Conservation (phyloP, 2,329 filamentous ascomycete species). For the Fusarium algeriense region DNA sequence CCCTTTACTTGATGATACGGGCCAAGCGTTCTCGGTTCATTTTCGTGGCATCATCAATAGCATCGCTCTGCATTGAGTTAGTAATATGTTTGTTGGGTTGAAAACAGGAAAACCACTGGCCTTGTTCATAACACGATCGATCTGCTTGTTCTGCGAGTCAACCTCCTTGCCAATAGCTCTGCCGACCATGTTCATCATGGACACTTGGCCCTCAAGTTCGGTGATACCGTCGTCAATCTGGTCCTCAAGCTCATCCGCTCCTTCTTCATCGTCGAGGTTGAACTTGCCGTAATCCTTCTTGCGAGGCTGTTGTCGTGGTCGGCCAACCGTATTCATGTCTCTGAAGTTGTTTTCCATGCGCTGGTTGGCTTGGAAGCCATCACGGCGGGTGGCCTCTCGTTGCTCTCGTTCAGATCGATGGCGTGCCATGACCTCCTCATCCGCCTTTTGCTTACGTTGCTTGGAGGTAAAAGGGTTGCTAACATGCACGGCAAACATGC, state of each 20-base stretch:
- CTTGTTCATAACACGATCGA: conserved; percentile 83
- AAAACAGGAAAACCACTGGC: conserved; percentile 57
- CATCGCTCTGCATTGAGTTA: conserved; percentile 74
- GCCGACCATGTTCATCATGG: conserved; percentile 78
- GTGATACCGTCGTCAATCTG: conserved; percentile 70
- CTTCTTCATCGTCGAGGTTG: conserved; percentile 79
- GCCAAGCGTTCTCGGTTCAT: conserved; percentile 81
- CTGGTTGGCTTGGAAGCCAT: conserved; percentile 63
- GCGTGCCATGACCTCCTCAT: conserved; percentile 77
- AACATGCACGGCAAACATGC: conserved; percentile 90
- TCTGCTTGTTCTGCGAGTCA: conserved; percentile 78
- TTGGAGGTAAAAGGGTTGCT: conserved; percentile 81
- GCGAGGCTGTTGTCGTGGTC: conserved; percentile 48
- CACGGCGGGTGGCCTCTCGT: conserved; percentile 70
- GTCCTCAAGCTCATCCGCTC: conserved; percentile 59
- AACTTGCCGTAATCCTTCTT: conserved; percentile 71
- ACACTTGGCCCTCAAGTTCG: conserved; percentile 77
- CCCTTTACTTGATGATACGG: conserved; percentile 63
- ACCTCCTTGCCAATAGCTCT: conserved; percentile 81
- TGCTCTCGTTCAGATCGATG: conserved; percentile 74
- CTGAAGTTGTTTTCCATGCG: conserved; percentile 66
- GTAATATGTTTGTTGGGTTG: conserved; percentile 13
- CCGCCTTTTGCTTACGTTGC: conserved; percentile 71
- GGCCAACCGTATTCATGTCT: conserved; percentile 52
- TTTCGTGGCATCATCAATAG: conserved; percentile 83